Base-by-base conservation (phyloP, 164 flowering plant species). In the Magnolia sinica region DNA sequence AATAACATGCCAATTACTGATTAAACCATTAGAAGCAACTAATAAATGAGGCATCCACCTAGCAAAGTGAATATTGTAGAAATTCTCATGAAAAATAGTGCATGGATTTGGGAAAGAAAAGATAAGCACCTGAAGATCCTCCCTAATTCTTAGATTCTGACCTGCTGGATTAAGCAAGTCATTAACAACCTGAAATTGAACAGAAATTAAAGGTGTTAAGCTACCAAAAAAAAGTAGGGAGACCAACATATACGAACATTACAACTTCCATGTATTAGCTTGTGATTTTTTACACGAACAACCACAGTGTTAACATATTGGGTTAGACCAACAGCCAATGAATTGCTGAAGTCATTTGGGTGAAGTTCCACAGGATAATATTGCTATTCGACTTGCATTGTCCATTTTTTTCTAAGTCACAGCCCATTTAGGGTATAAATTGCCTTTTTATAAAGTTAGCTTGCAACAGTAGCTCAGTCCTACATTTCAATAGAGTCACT, bases 81-180 rank as follows among this genome's bases (percentile, higher is more conserved):
- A 27, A 29, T 23, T 55, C 8, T 72, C n/a, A 10, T 3, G 27
- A 29, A 65, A 50, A 14, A 20, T 6, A 29, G 24, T 8, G 61
- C 61, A 8, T 19, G 10, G 64, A 73, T 23, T 31, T 50, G 2
- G 75, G 45, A 64, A 72, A 31, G 24, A 51, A 78, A 51, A 74
- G 52, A 19, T 8, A 64, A 31, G 77, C 76, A 96, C 99, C 98
- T 96, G 99, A 73, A 84, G 75, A 74, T 96, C 99, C 86, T 96
- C 98, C 86, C 99, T 88, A 66, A 96, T 92, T 88, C 92, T 88
- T 77, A 96, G 82, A 84, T 92, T 94, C 77, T 94, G 98, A 79
- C 99, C 98, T 61, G 94, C 91, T 78, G 98, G 99, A 86, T 96
- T 91, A 83, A 96, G 83, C 86, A 96, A 85, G 84, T 96, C 99